phyloP scores from a whole-genome alignment of 495 filamentous ascomycete species.

The Choiromyces venosus region DNA sequence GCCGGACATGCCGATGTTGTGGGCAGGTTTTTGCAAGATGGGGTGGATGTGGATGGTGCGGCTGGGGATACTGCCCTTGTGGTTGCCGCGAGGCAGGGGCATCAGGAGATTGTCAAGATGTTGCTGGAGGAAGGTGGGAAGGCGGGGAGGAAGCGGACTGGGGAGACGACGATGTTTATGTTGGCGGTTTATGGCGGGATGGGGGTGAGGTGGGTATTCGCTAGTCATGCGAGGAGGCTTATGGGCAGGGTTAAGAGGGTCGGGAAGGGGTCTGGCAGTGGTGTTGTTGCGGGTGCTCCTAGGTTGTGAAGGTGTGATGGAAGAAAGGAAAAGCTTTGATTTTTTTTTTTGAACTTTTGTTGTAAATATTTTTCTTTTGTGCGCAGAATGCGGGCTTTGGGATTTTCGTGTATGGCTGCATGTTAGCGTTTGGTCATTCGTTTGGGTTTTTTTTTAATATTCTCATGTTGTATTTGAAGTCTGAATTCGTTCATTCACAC shows the following conservation, averaged over 20 bases:
- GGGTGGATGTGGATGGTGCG: slow-evolving; percentile 15
- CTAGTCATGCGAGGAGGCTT: background rate
- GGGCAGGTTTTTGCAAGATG: slow-evolving; percentile 11
- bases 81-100: slow-evolving; percentile 21
- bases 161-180: background rate
- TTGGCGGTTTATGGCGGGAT: background rate
- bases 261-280: background rate
- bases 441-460: background rate
- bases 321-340: background rate
- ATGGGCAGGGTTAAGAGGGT: background rate
- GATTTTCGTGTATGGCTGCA: background rate
- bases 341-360: background rate
- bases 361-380: background rate
- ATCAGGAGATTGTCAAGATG: slow-evolving; percentile 27
- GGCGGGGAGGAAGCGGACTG: background rate
- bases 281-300: background rate
- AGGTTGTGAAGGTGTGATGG: background rate
- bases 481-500: too few relatives aligned
- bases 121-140: slow-evolving; percentile 22
- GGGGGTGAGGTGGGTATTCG: background rate
- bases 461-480: background rate
- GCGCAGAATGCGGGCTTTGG: background rate
- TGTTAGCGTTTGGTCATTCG: background rate
- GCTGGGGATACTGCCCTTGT: slow-evolving; percentile 24
- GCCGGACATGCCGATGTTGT: slow-evolving; percentile 30